Base-by-base conservation (phyloP, 495 filamentous ascomycete genomes). In the Aspergillus bridgeri region DNA sequence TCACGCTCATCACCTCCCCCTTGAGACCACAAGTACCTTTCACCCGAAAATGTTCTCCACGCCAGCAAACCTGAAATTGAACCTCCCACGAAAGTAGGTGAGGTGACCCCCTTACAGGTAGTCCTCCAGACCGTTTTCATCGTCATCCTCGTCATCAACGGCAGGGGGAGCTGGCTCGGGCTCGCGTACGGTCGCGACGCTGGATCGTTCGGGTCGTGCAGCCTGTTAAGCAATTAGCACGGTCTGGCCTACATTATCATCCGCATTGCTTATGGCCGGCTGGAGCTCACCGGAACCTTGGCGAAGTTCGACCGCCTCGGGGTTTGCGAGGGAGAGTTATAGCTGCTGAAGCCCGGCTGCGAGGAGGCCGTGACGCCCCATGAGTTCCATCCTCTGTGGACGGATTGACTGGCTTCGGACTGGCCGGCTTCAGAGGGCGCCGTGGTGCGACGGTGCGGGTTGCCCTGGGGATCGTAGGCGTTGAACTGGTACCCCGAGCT, bases 131-230 rank as follows among this genome's bases (percentile, higher is more conserved):
- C 57, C 61, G 3, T 61, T 57, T 13, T 65, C 50, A n/a, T 64
- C 56, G 15, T 64, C 56, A 13, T 64, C 59, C 15, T 67, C 64
- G 18, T 65, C 59, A n/a, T 69, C 18, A n/a, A 56, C 20, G 7
- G 18, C 33, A 5, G 44, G n/a, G 5, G 23, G 51, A 3, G 33
- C 13, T 29, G 60, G 29, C 38, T 64, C 61, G 25, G 57, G 61
- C n/a, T 54, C 42, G 18, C 55, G 52, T 38, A 57, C 54, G 19
- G 48, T 33, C 7, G 55, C 52, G 0, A 38, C 52, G 18, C 60
- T 50, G 5, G 47, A 9, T 25, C 48, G 54, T 33, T 57, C 58
- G n/a, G 59, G 21, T 4, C 56, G 57, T 38, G 23, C 50, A 11
- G 54, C 57, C 66, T 69, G 27, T 20, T n/a, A n/a, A n/a, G 19